These are phyloP conservation scores for Conticribra guillardii DNA, from an alignment of 108 stramenopile genomes.

Conservation along the genomic window DNA sequence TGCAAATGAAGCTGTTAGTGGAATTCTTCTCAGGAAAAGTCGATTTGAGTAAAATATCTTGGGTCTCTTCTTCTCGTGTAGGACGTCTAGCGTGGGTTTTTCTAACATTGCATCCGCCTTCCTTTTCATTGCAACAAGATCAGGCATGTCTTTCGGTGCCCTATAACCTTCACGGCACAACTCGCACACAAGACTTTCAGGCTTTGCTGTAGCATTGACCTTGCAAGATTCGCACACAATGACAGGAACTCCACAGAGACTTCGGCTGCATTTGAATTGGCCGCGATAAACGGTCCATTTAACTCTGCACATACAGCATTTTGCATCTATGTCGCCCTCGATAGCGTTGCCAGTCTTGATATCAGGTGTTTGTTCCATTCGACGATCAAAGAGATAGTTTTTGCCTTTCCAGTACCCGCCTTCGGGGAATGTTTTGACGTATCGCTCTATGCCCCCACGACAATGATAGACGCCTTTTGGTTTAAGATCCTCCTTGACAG, in stretches of 20 bases:
- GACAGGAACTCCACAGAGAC: conserved; percentile 78
- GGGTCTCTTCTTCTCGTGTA: too few species aligned
- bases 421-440: conserved; percentile 69
- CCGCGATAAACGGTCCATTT: conserved; percentile 60
- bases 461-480: conserved; percentile 75
- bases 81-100: conserved; percentile 8
- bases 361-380: conserved; percentile 76
- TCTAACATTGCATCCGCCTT: conserved; percentile 52
- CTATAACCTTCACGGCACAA: conserved; percentile 62
- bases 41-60: conserved; percentile 33
- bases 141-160: conserved; percentile 53
- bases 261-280: conserved; percentile 53
- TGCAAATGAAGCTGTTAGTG: conserved; percentile 45
- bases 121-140: conserved; percentile 57
- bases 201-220: conserved; percentile 18
- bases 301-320: conserved; percentile 57
- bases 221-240: conserved; percentile 63
- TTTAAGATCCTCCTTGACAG: conserved; percentile 36
- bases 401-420: conserved; percentile 85
- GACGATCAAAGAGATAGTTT: conserved; percentile 83
- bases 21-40: conserved; percentile 54
- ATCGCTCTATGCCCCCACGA: conserved; percentile 75
- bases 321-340: conserved; percentile 56
- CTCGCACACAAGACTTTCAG: conserved; percentile 47
- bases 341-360: conserved; percentile 37